Evolutionary conservation across 768 basidiomycete genomes (phyloP), one percentile per base, ranked within the genome.

Genomic region (Lyophyllum shimeji): DNA sequence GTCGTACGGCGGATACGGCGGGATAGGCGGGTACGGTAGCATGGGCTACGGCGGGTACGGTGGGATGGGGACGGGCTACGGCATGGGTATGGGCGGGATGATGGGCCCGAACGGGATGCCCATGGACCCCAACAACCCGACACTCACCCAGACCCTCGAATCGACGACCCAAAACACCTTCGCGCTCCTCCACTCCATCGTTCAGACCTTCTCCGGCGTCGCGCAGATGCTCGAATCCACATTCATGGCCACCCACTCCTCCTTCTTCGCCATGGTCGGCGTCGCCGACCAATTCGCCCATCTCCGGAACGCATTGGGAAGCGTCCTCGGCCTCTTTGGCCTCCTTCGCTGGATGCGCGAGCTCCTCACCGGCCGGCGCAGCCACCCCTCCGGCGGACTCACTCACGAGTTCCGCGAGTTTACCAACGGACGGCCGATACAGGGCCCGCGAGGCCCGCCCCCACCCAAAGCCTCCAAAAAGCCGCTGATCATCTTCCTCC

Each of bases 151-250:
- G 65, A 86, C 90, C 0, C 87, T 98, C 57, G 94, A 97, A 74
- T 69, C 84, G 6, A 90, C 92, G 9, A 99, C 96, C 1, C 88
- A 91, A 52, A 88, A 91, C 54, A 98, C 96, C 2, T 99, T 99
- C 66, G 81, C 89, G 25, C 86, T 99, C 54, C 78, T 99, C 25
- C 95, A 98, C 63, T 92, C 90, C 11, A 89, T 99, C 67, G 96
- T 99, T 44, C 91, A 93, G 64, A 97, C 95, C 3, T 96, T 98
- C 73, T 81, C 86, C 0, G 95, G 95, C 21, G 87, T 99, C 59
- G 89, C 96, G 0, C 96, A 98, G 69, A 95, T 99, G 86, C 87
- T 99, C 67, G 96, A 98, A 71, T 88, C 85, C 31, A 98, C 96
- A 5, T 98, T 96, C 73, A 91, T 98, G 88, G 96, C 96, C 2